A percentile compares a stretch with the other conserved stretches of the same genome.
Conservation (phyloP, 139 green algal genomes). For the Chlorella vulgaris region DNA sequence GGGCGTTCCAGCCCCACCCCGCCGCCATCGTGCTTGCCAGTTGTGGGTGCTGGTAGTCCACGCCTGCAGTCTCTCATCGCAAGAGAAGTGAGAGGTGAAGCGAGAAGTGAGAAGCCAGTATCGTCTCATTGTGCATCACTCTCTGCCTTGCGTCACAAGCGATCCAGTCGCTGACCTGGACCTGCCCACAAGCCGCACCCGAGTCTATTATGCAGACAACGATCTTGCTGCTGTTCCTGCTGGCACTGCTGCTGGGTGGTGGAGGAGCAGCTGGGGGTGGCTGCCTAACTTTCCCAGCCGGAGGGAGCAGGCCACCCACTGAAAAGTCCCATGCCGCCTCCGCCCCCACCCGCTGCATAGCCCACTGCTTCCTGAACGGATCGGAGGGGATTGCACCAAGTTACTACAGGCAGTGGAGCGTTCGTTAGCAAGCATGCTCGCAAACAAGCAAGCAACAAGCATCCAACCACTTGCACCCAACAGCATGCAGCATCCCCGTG, state of each 20-base stretch:
- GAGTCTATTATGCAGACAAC: conserved; percentile 9
- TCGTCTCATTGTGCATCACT: too few species aligned
- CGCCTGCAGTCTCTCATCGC: background rate
- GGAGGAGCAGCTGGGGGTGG: background rate
- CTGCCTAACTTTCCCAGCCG: background rate
- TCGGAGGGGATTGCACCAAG: too few species aligned
- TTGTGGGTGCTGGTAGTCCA: conserved; percentile 22
- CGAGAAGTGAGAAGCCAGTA: too few species aligned
- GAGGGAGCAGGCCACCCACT: background rate
- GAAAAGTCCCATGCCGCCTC: conserved; percentile 8
- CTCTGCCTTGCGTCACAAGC: background rate
- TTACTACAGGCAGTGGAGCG: background rate
- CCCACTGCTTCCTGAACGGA: conserved; percentile 27
- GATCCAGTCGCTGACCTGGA: background rate
- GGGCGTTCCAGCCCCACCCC: background rate
- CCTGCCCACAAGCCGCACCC: too few species aligned
- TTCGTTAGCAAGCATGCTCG: too few species aligned
- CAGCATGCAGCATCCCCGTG: background rate
- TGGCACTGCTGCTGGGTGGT: background rate
- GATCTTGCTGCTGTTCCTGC: background rate
- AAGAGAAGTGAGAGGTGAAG: background rate
- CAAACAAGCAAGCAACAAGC: too few species aligned
- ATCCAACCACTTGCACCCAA: too few species aligned
- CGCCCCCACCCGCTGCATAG: background rate
- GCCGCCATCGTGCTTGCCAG: conserved; percentile 12